A percentile compares a stretch with the other conserved stretches of the same genome.
These are phyloP conservation scores for Fomitopsis serialis DNA, from an alignment of 768 basidiomycete species.

Conservation along the genomic window DNA sequence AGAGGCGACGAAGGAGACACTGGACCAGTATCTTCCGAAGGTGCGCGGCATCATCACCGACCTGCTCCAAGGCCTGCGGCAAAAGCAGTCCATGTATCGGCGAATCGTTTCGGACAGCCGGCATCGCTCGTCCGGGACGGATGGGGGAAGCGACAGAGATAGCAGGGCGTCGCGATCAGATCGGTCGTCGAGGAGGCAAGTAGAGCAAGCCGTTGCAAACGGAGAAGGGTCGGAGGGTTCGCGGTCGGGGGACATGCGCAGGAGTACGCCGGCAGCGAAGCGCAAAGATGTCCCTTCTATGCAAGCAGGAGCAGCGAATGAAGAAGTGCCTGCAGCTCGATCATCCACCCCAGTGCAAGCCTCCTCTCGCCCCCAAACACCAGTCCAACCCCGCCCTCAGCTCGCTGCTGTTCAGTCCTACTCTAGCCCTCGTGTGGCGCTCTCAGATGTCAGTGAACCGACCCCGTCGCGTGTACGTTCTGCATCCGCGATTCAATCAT, in stretches of 20 bases:
- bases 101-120: slow-evolving; percentile 62
- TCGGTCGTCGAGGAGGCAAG: slow-evolving; percentile 16
- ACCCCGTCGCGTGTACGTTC: slow-evolving; percentile 12
- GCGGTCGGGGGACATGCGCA: background rate
- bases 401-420: background rate
- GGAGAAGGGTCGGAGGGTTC: background rate
- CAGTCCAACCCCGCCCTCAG: slow-evolving; percentile 15
- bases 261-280: slow-evolving; percentile 34
- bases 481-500: background rate
- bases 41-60: slow-evolving; percentile 91
- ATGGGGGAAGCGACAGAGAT: slow-evolving; percentile 46
- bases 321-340: background rate
- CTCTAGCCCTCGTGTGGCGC: background rate
- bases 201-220: slow-evolving; percentile 28
- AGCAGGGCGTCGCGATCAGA: slow-evolving; percentile 48
- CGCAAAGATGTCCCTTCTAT: slow-evolving; percentile 18
- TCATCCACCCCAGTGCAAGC: slow-evolving; percentile 7
- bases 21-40: slow-evolving; percentile 84
- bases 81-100: slow-evolving; percentile 86
- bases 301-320: slow-evolving; percentile 23
- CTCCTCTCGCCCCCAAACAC: slow-evolving; percentile 5
- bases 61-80: slow-evolving; percentile 88
- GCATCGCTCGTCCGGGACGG: slow-evolving; percentile 40
- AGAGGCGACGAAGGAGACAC: slow-evolving; percentile 78
- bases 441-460: slow-evolving; percentile 1